These are phyloP conservation scores for Brassica balearica DNA, from an alignment of 441 rosid species.

Conservation along the genomic window DNA sequence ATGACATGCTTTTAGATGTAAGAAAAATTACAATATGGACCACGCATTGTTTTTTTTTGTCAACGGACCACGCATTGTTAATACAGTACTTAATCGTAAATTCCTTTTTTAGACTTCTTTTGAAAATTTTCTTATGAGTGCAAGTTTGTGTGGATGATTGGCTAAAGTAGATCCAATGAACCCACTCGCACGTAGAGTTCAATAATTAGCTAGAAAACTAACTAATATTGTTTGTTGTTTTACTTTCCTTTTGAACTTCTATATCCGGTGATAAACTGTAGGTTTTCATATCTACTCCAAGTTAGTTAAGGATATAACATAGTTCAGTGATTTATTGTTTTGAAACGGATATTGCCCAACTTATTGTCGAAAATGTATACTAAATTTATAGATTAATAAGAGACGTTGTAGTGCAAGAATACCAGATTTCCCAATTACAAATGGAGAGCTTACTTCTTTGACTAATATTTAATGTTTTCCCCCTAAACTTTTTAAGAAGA, in stretches of 20 bases:
- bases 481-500: not conserved
- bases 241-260: not conserved
- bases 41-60: not conserved
- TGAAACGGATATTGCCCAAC: not conserved
- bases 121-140: not conserved
- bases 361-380: not conserved
- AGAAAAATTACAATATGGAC: not conserved
- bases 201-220: constrained; percentile 10
- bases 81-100: no score
- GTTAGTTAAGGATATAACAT: not conserved
- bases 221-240: not conserved
- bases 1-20: not conserved
- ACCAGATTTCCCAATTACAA: not conserved
- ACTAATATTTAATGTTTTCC: not conserved
- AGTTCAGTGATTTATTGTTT: not conserved
- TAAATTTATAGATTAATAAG: not conserved
- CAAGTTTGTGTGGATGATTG: constrained; percentile 10
- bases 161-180: constrained; percentile 18
- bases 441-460: not conserved
- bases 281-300: not conserved
- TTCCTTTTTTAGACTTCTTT: not conserved
- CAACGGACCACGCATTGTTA: not conserved
- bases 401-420: not conserved
- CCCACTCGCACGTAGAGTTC: constrained; percentile 4
- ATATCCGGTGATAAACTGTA: not conserved